Conservation (phyloP, 2,329 filamentous ascomycete genomes). For the Exophiala sp. region DNA sequence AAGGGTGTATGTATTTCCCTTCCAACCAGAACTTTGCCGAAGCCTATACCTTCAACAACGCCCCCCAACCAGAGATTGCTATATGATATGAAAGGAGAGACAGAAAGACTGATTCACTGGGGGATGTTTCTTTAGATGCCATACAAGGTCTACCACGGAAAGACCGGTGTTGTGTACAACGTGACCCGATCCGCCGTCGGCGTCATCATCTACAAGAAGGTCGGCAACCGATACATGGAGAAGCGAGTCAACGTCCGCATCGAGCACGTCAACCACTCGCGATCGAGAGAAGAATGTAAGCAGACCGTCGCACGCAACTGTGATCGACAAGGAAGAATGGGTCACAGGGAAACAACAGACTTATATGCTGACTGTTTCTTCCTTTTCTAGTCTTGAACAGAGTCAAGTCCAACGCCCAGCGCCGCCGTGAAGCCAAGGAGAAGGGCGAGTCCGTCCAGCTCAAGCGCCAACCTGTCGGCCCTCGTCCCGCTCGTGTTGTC, state of each 20-base stretch:
- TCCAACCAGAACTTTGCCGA: neutral
- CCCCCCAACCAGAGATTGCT: neutral
- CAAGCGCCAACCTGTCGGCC: conserved; percentile 80
- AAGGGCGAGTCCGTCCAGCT: conserved; percentile 81
- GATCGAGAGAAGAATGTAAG: conserved; percentile 80
- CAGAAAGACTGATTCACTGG: conserved; percentile 16
- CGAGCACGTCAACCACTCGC: conserved; percentile 92
- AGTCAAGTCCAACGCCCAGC: conserved; percentile 91
- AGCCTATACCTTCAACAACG: neutral
- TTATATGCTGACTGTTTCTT: neutral
- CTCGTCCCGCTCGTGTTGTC: conserved; percentile 74
- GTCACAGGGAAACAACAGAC: neutral
- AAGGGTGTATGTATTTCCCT: conserved; percentile 58
- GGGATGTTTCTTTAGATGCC: conserved; percentile 64
- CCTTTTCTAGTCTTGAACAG: conserved; percentile 63
- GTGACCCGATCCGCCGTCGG: conserved; percentile 97
- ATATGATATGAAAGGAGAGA: neutral
- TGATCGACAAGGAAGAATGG: neutral
- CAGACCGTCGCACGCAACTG: neutral
- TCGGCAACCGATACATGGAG: conserved; percentile 99
- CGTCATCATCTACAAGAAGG: conserved; percentile 99
- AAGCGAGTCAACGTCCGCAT: conserved; percentile 99
- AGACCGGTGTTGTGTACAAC: conserved; percentile 98
- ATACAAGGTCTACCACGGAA: conserved; percentile 99
- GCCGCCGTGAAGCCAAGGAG: conserved; percentile 88